Conservation (phyloP, 2,329 filamentous ascomycete genomes). For the Teratosphaeria viscida region DNA sequence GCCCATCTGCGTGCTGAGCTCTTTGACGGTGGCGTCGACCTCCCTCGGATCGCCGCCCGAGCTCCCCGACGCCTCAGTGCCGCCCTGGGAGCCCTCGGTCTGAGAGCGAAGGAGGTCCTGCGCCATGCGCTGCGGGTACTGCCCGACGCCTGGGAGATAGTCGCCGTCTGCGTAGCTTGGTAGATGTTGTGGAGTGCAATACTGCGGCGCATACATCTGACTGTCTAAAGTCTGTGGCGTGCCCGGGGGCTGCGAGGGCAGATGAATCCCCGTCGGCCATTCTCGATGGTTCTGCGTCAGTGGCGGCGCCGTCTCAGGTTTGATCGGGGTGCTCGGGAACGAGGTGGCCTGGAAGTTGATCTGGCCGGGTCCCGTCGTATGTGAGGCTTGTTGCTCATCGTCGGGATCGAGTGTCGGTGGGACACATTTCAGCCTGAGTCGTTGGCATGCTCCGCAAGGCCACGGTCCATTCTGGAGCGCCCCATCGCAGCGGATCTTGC, state of each 20-base stretch:
- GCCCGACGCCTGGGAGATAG: conserved; percentile 8
- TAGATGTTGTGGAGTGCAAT: conserved; percentile 3
- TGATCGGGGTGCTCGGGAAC: neutral
- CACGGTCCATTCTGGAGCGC: conserved; percentile 85
- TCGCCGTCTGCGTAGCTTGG: conserved; percentile 7
- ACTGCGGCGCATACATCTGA: conserved; percentile 5
- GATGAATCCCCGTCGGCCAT: neutral
- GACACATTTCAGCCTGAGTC: conserved; percentile 85
- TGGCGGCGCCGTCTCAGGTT: neutral
- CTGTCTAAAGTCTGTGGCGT: neutral
- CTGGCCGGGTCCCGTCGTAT: conserved; percentile 15
- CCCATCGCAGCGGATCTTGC: conserved; percentile 97
- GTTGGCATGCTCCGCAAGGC: conserved; percentile 89
- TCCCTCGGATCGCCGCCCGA: conserved; percentile 23
- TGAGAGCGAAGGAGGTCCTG: conserved; percentile 12
- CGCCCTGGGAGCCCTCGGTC: neutral
- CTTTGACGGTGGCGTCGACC: conserved; percentile 20
- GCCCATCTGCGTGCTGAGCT: conserved; percentile 55
- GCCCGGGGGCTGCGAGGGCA: neutral
- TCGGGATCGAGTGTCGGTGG: conserved; percentile 75
- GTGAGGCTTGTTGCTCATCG: conserved; percentile 33
- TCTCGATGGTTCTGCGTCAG: neutral
- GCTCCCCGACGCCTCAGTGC: conserved; percentile 16
- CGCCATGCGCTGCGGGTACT: conserved; percentile 12
- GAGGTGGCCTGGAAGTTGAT: conserved; percentile 18